phyloP scores from a whole-genome alignment of 1,284 basidiomycete genomes.

The Tetrapyrgos nigripes region DNA sequence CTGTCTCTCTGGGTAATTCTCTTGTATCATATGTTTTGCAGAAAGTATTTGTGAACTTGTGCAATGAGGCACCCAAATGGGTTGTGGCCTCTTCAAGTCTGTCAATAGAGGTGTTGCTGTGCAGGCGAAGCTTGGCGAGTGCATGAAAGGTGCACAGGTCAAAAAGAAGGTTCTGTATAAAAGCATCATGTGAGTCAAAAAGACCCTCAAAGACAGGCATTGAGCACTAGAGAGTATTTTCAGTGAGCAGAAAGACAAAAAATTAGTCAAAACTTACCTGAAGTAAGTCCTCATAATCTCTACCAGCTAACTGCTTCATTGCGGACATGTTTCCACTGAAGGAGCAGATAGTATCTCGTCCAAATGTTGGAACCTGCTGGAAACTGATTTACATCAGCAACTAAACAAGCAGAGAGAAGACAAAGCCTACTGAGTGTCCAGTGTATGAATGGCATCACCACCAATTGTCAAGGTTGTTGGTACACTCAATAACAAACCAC shows the following conservation, averaged over 20 bases:
- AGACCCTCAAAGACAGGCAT: constrained; percentile 13
- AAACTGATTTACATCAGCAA: not conserved
- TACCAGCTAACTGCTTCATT: constrained; percentile 29
- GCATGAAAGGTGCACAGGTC: constrained; percentile 1
- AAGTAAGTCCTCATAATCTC: constrained; percentile 34
- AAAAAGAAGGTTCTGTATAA: constrained; percentile 10
- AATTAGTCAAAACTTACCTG: constrained; percentile 20
- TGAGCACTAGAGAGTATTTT: not conserved
- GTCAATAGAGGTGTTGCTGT: constrained; percentile 14
- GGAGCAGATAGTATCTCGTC: constrained; percentile 23
- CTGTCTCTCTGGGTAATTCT: not conserved
- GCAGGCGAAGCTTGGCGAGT: constrained; percentile 28
- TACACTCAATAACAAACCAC: too few relatives aligned
- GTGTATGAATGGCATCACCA: not conserved
- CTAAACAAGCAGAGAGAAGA: not conserved
- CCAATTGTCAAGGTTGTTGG: not conserved
- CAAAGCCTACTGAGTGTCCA: constrained; percentile 28
- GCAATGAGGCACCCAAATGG: not conserved
- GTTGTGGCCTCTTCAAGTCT: constrained; percentile 1
- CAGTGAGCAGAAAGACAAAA: not conserved
- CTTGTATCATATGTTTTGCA: not conserved
- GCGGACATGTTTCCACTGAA: constrained; percentile 26
- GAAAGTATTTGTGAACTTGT: not conserved
- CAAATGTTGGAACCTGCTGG: constrained; percentile 20
- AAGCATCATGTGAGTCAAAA: not conserved